Evolutionary conservation across 352 stramenopile genomes (phyloP), one percentile per base, ranked within the genome.

Genomic region (Pythium vanterpoolii): DNA sequence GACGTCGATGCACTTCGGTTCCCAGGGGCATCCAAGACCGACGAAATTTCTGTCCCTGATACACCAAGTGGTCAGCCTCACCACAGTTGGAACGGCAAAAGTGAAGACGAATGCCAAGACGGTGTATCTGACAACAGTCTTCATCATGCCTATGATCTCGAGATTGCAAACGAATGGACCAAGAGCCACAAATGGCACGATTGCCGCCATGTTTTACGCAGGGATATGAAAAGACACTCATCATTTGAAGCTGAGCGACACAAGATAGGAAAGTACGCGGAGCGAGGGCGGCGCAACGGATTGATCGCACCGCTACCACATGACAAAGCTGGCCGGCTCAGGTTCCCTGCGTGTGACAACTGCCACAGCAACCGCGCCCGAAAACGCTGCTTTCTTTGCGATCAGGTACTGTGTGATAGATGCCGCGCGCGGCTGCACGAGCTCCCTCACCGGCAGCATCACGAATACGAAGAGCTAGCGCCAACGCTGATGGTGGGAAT

Each of bases 351-450:
- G 4, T 90, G 80, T 48, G 66, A 80, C 14, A 87, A 86, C 42
- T 90, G 80, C 50, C 66, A 78, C 4, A 19, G 39, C 9, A 65
- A 59, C 39, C 68, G 74, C 59, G 74, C 78, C 16, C 65, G 69
- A 3, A 89, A 86, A 40, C 55, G 63, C 21, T 90, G 80, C 31
- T 60, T 72, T 14, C 49, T 65, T 18, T 90, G 80, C 39, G 76
- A 87, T 5, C 78, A 87, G 47, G 58, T 82, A 2, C 47, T 86
- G 2, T 90, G 80, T 49, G 76, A 87, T 63, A 77, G 74, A 14
- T 90, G 80, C 27, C 73, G 88, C 53, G 65, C 76, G 14, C 71
- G 73, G 1, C 61, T 90, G 2, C 80, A 90, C 53, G 74, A 86
- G 33, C 21, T 88, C 5, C 71, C 71, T 4, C 66, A 79, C 10